phyloP scores from a whole-genome alignment of 495 filamentous ascomycete species.

The Penicillium cataractarum region DNA sequence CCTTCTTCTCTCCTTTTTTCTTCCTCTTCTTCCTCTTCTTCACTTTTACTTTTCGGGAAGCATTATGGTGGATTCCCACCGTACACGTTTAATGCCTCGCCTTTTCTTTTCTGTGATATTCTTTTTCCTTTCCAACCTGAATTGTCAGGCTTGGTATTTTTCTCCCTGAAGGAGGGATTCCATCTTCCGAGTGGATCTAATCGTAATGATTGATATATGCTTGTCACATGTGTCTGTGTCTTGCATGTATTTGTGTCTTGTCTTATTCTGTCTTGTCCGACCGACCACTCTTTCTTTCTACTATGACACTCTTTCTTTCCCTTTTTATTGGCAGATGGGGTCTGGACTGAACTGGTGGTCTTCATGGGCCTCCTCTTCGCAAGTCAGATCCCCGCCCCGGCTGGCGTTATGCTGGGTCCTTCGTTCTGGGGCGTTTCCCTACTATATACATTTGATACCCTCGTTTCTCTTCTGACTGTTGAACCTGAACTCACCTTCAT shows the following conservation, averaged over 20 bases:
- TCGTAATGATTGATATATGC: constrained; percentile 34
- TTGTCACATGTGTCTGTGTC: neutral
- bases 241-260: constrained; percentile 1
- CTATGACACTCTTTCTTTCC: constrained; percentile 8
- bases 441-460: constrained; percentile 29
- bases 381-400: neutral
- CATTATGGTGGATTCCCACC: constrained; percentile 9
- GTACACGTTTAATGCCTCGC: constrained; percentile 25
- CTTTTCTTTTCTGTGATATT: constrained; percentile 11
- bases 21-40: neutral
- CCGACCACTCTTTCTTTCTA: constrained; percentile 10
- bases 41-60: constrained; percentile 4
- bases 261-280: constrained; percentile 9
- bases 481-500: neutral
- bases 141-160: neutral
- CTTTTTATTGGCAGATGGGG: neutral
- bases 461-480: constrained; percentile 13
- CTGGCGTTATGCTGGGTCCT: constrained; percentile 3
- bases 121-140: constrained; percentile 5
- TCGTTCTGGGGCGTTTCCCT: constrained; percentile 10
- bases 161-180: neutral
- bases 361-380: neutral
- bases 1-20: neutral
- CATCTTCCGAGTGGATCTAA: constrained; percentile 30
- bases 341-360: neutral